These are phyloP conservation scores for Cutaneotrichosporon daszewskae DNA, from an alignment of 1,284 basidiomycete genomes.

Conservation along the genomic window DNA sequence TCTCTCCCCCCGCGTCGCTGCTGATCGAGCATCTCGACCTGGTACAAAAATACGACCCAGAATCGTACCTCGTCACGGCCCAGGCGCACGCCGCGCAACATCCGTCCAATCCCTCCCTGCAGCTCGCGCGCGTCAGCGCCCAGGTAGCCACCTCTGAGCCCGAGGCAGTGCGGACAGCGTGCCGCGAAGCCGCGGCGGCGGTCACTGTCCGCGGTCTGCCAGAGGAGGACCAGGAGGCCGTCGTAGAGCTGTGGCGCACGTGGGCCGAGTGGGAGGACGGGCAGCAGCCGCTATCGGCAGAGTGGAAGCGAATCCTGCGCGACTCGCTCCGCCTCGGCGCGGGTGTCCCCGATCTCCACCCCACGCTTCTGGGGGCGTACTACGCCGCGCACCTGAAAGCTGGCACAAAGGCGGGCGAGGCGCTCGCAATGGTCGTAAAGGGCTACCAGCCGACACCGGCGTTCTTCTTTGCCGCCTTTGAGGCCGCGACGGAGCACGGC, in stretches of 20 bases:
- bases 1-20: slow-evolving; percentile 29
- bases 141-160: slow-evolving; percentile 13
- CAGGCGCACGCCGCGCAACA: slow-evolving; percentile 27
- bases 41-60: slow-evolving; percentile 6
- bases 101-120: slow-evolving; percentile 27
- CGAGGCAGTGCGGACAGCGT: slow-evolving; percentile 14
- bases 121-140: slow-evolving; percentile 20
- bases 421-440: slow-evolving; percentile 9
- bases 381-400: slow-evolving; percentile 8
- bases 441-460: slow-evolving; percentile 20
- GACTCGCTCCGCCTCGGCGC: slow-evolving; percentile 19
- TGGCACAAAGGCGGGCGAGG: slow-evolving; percentile 1
- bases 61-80: slow-evolving; percentile 12
- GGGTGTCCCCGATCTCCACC: slow-evolving; percentile 21
- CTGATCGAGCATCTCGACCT: slow-evolving; percentile 33
- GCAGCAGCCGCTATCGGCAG: neutral
- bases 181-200: slow-evolving; percentile 16
- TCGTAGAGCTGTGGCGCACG: slow-evolving; percentile 22
- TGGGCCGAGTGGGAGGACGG: slow-evolving; percentile 24
- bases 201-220: slow-evolving; percentile 12
- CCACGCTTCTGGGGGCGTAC: slow-evolving; percentile 18
- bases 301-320: slow-evolving; percentile 22
- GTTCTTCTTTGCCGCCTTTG: slow-evolving; percentile 25
- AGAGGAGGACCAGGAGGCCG: slow-evolving; percentile 12
- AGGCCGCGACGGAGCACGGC: slow-evolving; percentile 2